Conservation (phyloP, 2,329 filamentous ascomycete genomes). For the Byssochlamys sp. region DNA sequence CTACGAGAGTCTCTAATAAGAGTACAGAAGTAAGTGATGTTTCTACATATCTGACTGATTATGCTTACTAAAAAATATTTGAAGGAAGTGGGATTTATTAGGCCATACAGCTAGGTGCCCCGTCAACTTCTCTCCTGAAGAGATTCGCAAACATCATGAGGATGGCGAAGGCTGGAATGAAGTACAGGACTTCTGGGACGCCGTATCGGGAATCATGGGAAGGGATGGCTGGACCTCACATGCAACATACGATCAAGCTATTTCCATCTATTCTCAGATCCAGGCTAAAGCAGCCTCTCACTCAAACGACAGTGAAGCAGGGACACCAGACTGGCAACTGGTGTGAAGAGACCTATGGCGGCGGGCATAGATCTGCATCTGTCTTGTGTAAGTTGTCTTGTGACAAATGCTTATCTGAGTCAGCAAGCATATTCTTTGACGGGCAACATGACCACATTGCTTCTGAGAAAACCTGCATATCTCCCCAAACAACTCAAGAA, state of each 20-base stretch:
- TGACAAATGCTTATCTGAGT: too few species aligned
- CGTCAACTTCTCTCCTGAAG: conserved; percentile 4
- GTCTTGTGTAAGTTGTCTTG: too few species aligned
- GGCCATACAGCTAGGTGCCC: conserved; percentile 2
- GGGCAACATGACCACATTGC: too few species aligned
- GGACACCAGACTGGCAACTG: too few species aligned
- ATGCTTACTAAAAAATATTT: too few species aligned
- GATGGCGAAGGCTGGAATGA: conserved; percentile 7
- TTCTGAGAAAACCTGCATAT: conserved; percentile 1
- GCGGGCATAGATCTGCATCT: too few species aligned
- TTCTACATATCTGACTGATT: neutral
- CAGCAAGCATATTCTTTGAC: too few species aligned
- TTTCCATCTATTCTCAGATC: conserved; percentile 6
- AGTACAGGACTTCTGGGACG: conserved; percentile 7
- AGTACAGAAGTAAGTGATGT: conserved; percentile 6
- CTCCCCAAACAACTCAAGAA: conserved; percentile 10
- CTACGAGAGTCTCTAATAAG: conserved; percentile 17
- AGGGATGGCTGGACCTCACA: conserved; percentile 9
- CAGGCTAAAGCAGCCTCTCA: conserved; percentile 1
- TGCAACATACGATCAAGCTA: conserved; percentile 4
- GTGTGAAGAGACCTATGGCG: too few species aligned
- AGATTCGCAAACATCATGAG: conserved; percentile 8
- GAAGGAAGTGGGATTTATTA: conserved; percentile 2
- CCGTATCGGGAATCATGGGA: conserved; percentile 6
- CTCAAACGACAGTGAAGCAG: too few species aligned